Evolutionary conservation across 2,329 filamentous ascomycete genomes (phyloP).

Genomic region (Rosellinia necatrix): DNA sequence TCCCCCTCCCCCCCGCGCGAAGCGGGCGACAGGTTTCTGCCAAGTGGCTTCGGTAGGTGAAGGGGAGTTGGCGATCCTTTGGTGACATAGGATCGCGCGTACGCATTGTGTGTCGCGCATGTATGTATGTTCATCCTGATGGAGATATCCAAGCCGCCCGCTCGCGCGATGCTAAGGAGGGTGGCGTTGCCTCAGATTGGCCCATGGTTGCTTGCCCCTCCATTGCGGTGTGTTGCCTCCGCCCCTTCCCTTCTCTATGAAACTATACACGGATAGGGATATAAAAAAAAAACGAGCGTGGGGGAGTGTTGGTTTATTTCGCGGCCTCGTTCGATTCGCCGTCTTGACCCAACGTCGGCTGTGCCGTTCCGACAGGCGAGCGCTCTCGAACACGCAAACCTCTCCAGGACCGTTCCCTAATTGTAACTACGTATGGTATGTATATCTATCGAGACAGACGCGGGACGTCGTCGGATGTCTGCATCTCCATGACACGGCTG

Average conservation of each 20-base stretch:
- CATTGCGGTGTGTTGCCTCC: slow-evolving; percentile 12
- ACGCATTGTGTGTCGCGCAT: too few species aligned
- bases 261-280: too few species aligned
- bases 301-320: background rate
- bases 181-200: background rate
- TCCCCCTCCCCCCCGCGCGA: background rate
- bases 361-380: slow-evolving; percentile 9
- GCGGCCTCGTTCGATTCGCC: background rate
- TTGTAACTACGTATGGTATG: background rate
- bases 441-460: background rate
- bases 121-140: background rate
- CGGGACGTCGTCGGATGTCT: slow-evolving; percentile 1
- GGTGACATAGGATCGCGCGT: background rate
- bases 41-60: slow-evolving; percentile 15
- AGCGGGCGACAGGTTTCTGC: background rate
- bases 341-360: background rate
- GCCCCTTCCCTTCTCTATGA: too few species aligned
- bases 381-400: background rate
- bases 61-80: background rate
- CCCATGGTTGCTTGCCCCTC: background rate
- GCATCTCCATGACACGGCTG: background rate
- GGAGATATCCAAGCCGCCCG: background rate
- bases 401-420: background rate
- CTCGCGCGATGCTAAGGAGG: background rate
- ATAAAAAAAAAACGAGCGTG: background rate